Percentiles rank a stretch among this genome's conserved stretches.
Conservation (phyloP, 2,329 filamentous ascomycete species). For the Rhynchosporium secalis region DNA sequence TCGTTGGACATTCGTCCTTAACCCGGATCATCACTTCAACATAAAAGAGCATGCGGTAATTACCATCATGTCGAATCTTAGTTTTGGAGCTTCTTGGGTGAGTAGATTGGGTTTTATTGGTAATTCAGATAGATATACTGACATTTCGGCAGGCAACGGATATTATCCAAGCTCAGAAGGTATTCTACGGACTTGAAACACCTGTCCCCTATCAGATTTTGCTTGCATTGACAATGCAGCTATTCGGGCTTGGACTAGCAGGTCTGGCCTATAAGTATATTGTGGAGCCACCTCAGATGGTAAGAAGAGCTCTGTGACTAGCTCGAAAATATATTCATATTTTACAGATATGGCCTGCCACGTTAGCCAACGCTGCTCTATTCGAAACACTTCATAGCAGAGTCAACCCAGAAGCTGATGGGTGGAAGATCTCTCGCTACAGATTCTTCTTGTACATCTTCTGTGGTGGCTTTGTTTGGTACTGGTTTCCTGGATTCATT, state of each 20-base stretch:
- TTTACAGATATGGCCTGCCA: conserved; percentile 26
- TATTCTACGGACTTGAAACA: conserved; percentile 47
- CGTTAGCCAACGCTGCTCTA: conserved; percentile 26
- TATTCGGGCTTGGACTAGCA: conserved; percentile 64
- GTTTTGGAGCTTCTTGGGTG: conserved; percentile 46
- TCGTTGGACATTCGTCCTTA: conserved; percentile 48
- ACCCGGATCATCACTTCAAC: conserved; percentile 68
- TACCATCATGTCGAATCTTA: conserved; percentile 56
- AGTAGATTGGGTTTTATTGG: conserved; percentile 34
- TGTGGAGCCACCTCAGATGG: conserved; percentile 45
- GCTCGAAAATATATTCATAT: no score
- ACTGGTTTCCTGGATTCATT: conserved; percentile 59
- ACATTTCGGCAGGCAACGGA: conserved; percentile 14
- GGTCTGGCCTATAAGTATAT: conserved; percentile 59
- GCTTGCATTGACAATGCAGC: conserved; percentile 59
- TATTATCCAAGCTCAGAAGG: conserved; percentile 29
- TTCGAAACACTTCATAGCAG: conserved; percentile 57
- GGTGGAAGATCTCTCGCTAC: conserved; percentile 53
- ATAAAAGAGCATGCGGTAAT: conserved; percentile 69
- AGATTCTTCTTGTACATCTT: conserved; percentile 42
- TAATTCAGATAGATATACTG: no score
- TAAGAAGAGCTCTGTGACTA: no score
- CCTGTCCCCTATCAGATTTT: conserved; percentile 60
- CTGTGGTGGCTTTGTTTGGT: conserved; percentile 48
- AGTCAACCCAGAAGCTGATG: conserved; percentile 53